phyloP scores from a whole-genome alignment of 1,284 basidiomycete species.

The Exobasidium rhododendri region DNA sequence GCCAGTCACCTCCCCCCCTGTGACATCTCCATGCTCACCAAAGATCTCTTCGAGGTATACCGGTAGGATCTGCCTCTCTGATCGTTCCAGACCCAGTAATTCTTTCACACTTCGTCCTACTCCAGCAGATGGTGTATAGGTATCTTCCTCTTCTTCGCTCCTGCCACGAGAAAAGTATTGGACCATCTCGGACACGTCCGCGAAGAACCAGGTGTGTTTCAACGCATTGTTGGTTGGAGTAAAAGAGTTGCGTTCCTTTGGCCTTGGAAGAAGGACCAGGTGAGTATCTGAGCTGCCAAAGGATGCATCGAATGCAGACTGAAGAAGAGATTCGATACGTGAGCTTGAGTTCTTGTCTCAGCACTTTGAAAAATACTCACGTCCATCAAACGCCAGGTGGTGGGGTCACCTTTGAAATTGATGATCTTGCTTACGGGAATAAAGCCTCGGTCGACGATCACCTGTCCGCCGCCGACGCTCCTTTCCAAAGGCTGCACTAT shows the following conservation, averaged over 20 bases:
- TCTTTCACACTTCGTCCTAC: conserved; percentile 26
- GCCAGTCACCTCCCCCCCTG: conserved; percentile 9
- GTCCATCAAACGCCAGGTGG: neutral
- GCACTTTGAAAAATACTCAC: conserved; percentile 10
- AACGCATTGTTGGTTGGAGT: conserved; percentile 83
- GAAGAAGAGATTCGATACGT: conserved; percentile 15
- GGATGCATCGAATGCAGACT: conserved; percentile 58
- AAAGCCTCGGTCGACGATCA: conserved; percentile 79
- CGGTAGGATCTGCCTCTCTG: conserved; percentile 30
- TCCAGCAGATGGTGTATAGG: conserved; percentile 31
- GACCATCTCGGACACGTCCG: conserved; percentile 78
- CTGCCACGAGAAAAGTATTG: conserved; percentile 59
- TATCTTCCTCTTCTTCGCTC: conserved; percentile 20
- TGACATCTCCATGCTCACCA: conserved; percentile 22
- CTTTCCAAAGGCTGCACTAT: conserved; percentile 80
- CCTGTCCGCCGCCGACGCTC: conserved; percentile 61
- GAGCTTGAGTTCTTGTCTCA: conserved; percentile 16
- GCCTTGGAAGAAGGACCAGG: conserved; percentile 35
- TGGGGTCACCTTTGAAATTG: conserved; percentile 43
- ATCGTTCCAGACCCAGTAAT: conserved; percentile 22
- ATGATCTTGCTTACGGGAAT: conserved; percentile 60
- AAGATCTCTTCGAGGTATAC: conserved; percentile 50
- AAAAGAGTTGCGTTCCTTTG: conserved; percentile 64
- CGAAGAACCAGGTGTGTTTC: conserved; percentile 78
- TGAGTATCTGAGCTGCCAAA: conserved; percentile 61